Base-by-base conservation (phyloP, 345 rosid species). In the Noccaea caerulescens region DNA sequence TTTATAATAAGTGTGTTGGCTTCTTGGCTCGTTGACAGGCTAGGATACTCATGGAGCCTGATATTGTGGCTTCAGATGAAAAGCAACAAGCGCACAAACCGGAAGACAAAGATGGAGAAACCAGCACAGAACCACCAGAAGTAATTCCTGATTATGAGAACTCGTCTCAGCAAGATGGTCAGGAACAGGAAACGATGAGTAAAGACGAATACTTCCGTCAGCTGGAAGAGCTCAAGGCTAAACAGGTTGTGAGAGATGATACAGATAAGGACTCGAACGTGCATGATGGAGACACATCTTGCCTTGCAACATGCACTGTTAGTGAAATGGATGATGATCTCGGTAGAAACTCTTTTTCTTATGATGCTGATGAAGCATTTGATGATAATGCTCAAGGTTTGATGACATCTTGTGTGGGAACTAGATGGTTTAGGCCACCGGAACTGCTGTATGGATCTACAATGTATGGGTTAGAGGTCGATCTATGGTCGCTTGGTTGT, bases 341-440 rank as follows among this genome's bases (percentile, higher is more conserved):
- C 14, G 78, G 88, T 11, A 77, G 76, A 76, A 81, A 84, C 60
- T 80, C 86, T 6, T 86, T 79, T 74, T 68, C 81, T 32, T 88
- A 79, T 4, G 93, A 84, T 69, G 84, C 78, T 32, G 96, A 86
- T 47, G 93, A 84, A 61, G 85, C 52, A 2, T 59, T 56, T 63
- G 82, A 79, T 68, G 86, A 62, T 3, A 27, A 27, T 25, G 60
- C 60, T 55, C 77, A 62, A 6, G 93, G 87, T 58, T 76, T 82
- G 13, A 83, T 95, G 80, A 95, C 98, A 34, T 88, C 97, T 27
- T 89, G 92, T 58, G 97, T 90, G 27, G 99, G 99, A 25, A 94
- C 99, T 16, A 89, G 98, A n/a, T 89, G 99, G 99, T 94, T 91
- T 83, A 85, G 89, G 72, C 85, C 97, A 9, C 93, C 98, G 5